Percentiles rank a stretch among this genome's conserved stretches.
Conservation (phyloP, 176 grass and related monocot species). For the Microstegium vimineum region DNA sequence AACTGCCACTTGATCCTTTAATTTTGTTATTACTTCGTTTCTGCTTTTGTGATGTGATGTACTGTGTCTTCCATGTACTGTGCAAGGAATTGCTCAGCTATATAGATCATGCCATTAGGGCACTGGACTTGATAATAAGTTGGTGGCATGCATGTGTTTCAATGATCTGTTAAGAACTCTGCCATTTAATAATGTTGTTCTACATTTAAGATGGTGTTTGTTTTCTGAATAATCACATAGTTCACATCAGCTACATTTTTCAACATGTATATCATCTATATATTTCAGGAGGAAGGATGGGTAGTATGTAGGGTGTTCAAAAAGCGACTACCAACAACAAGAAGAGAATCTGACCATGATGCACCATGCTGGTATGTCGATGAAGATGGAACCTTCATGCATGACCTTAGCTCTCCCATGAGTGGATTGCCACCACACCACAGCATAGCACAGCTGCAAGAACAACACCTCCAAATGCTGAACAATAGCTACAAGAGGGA, state of each 20-base stretch:
- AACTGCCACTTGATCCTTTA: not conserved
- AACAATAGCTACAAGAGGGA: slow-evolving; percentile 59
- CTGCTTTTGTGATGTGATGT: not conserved
- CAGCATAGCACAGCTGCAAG: slow-evolving; percentile 43
- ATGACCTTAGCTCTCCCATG: slow-evolving; percentile 65
- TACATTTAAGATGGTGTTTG: not conserved
- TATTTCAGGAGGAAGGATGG: slow-evolving; percentile 90
- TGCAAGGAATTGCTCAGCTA: not conserved
- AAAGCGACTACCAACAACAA: slow-evolving; percentile 67
- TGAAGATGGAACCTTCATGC: slow-evolving; percentile 61
- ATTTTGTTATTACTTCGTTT: not conserved
- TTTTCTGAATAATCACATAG: not conserved
- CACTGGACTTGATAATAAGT: no score
- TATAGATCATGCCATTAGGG: not conserved
- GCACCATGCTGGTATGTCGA: slow-evolving; percentile 83
- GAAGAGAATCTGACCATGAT: slow-evolving; percentile 61
- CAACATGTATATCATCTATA: not conserved
- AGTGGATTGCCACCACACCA: slow-evolving; percentile 43
- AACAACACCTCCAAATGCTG: slow-evolving; percentile 61
- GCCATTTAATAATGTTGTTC: not conserved
- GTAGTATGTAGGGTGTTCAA: slow-evolving; percentile 98
- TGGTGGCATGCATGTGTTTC: not conserved
- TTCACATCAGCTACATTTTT: not conserved
- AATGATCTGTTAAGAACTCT: not conserved
- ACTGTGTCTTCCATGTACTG: not conserved